These are phyloP conservation scores for Acacia crassicarpa DNA, from an alignment of 306 rosid genomes.

Conservation along the genomic window DNA sequence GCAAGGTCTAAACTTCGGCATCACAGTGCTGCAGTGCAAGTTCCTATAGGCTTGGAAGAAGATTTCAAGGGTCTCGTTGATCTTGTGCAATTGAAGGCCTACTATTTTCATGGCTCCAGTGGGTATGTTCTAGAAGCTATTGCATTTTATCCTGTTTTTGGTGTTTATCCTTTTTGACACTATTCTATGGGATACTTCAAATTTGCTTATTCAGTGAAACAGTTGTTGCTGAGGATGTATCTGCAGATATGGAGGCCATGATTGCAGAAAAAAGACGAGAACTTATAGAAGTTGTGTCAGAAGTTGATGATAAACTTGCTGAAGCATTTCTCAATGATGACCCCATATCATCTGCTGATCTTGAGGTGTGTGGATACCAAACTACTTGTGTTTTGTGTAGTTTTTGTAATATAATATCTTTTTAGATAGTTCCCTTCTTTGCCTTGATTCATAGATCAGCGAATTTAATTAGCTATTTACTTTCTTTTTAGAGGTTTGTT, in stretches of 20 bases:
- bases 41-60: slow-evolving; percentile 96
- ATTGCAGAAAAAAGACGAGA: slow-evolving; percentile 90
- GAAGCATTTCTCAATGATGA: slow-evolving; percentile 89
- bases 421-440: background rate
- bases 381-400: background rate
- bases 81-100: slow-evolving; percentile 88
- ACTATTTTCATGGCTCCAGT: slow-evolving; percentile 76
- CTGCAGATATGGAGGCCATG: slow-evolving; percentile 74
- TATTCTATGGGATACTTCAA: slow-evolving; percentile 16
- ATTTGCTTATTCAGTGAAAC: slow-evolving; percentile 60
- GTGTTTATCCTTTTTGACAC: background rate
- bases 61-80: slow-evolving; percentile 90
- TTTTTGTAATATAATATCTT: slow-evolving; percentile 7
- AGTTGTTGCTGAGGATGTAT: slow-evolving; percentile 68
- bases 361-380: slow-evolving; percentile 60
- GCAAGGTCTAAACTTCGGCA: slow-evolving; percentile 96
- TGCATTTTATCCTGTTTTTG: background rate
- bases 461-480: slow-evolving; percentile 9
- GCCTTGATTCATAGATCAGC: slow-evolving; percentile 5
- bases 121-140: slow-evolving; percentile 62
- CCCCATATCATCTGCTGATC: slow-evolving; percentile 76
- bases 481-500: background rate
- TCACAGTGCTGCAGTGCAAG: slow-evolving; percentile 95
- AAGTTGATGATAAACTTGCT: slow-evolving; percentile 96
- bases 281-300: slow-evolving; percentile 86